These are phyloP conservation scores for Dentipellis fragilis DNA, from an alignment of 768 basidiomycete species.

Conservation along the genomic window DNA sequence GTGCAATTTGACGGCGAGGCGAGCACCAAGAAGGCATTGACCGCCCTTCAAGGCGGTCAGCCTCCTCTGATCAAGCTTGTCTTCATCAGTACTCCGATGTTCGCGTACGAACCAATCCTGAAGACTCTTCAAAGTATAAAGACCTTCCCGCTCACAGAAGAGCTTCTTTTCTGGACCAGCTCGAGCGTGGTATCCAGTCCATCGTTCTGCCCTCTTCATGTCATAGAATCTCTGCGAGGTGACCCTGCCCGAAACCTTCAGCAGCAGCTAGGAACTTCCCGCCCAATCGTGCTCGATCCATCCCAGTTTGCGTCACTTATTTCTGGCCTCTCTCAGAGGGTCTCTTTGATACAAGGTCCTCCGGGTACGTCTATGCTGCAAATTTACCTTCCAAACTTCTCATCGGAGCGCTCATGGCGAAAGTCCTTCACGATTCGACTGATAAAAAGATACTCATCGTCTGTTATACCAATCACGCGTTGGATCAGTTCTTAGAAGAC, in stretches of 20 bases:
- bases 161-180: conserved; percentile 45
- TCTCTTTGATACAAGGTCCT: conserved; percentile 62
- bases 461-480: conserved; percentile 67
- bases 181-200: conserved; percentile 15
- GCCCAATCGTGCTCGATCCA: conserved; percentile 36
- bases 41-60: conserved; percentile 31
- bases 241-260: conserved; percentile 33
- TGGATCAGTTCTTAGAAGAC: conserved; percentile 60
- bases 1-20: conserved; percentile 40
- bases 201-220: not conserved
- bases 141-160: conserved; percentile 35
- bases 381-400: conserved; percentile 27
- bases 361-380: conserved; percentile 40
- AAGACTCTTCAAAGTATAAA: conserved; percentile 40
- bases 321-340: conserved; percentile 41
- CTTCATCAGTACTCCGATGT: conserved; percentile 52
- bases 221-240: conserved; percentile 21
- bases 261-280: conserved; percentile 25
- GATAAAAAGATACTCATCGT: conserved; percentile 45
- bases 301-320: conserved; percentile 35
- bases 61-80: conserved; percentile 32
- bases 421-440: conserved; percentile 43
- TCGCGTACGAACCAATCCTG: conserved; percentile 54
- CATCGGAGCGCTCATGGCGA: conserved; percentile 58
- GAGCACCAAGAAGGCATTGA: conserved; percentile 29